Percentiles rank a stretch among this genome's conserved stretches.
These are phyloP conservation scores for Closterium sp. DNA, from an alignment of 139 green algal species.

Conservation along the genomic window DNA sequence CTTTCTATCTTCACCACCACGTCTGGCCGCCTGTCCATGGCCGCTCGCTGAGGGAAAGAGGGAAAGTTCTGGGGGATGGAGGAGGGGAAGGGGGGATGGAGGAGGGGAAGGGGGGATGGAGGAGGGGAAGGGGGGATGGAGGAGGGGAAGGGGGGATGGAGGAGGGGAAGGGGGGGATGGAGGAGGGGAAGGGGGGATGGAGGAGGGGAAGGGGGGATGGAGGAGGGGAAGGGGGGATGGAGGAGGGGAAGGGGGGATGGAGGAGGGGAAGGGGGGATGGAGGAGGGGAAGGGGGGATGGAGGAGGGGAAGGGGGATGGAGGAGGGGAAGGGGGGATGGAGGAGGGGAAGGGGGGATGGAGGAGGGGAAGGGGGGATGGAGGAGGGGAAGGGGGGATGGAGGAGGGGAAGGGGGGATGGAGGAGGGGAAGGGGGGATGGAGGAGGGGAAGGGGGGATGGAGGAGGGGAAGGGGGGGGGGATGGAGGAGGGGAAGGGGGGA, in stretches of 20 bases:
- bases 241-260: background rate
- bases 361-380: background rate
- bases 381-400: background rate
- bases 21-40: conserved; percentile 61
- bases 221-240: no score
- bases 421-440: no score
- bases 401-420: background rate
- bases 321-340: background rate
- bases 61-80: background rate
- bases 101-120: background rate
- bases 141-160: no score
- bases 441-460: background rate
- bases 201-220: no score
- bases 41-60: conserved; percentile 8
- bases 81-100: no score
- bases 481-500: no score
- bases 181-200: no score
- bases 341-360: background rate
- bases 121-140: no score
- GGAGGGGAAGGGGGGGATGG: no score
- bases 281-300: no score
- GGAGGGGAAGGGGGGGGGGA: no score
- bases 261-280: no score
- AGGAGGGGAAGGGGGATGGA: background rate
- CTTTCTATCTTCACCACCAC: conserved; percentile 79